A percentile compares a stretch with the other conserved stretches of the same genome.
These are phyloP conservation scores for Toxoplasma gondii DNA, from an alignment of 169 alveolate species.

Conservation along the genomic window DNA sequence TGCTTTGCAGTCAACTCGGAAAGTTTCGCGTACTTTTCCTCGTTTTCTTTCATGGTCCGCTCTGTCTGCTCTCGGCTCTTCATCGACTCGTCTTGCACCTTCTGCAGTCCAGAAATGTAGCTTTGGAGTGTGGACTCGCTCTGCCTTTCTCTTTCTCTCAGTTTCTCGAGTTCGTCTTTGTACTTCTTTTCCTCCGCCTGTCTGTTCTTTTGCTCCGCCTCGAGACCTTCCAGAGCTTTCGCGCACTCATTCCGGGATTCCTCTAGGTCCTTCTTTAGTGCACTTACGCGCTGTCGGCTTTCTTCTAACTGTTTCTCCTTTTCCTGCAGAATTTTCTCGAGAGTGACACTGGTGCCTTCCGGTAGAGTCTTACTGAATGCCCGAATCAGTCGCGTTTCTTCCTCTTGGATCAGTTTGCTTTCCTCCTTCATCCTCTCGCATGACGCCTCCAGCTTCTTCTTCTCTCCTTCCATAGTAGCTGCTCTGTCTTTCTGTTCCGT, in stretches of 20 bases:
- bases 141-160: neutral
- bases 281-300: neutral
- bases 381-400: neutral
- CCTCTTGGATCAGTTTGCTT: neutral
- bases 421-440: neutral
- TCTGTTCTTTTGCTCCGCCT: neutral
- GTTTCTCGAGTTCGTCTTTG: neutral
- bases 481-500: neutral
- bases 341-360: neutral
- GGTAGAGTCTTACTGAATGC: too few relatives aligned
- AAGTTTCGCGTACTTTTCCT: neutral
- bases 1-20: slow-evolving; percentile 30
- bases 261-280: neutral
- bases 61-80: neutral
- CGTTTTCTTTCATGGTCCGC: neutral
- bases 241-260: neutral
- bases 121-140: neutral
- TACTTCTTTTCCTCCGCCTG: neutral
- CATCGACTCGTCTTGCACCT: neutral
- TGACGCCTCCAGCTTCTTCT: neutral
- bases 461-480: neutral
- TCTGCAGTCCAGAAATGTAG: neutral
- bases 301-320: neutral
- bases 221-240: neutral
- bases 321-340: neutral